A percentile compares a stretch with the other conserved stretches of the same genome.
Conservation (phyloP, 805 yeast species). For the Lipomyces oligophaga region DNA sequence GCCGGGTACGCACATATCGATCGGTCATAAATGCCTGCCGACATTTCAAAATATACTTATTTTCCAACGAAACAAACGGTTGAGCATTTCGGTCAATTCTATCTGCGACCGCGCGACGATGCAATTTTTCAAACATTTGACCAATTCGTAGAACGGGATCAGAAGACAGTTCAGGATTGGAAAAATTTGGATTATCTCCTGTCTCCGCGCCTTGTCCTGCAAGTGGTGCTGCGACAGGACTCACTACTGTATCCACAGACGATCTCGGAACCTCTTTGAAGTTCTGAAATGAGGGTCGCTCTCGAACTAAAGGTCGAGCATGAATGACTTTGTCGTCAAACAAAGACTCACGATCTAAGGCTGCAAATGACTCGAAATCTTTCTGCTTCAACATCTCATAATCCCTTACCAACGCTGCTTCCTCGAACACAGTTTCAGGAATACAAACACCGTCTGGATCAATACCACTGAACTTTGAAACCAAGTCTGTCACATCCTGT, state of each 20-base stretch:
- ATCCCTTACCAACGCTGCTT: neutral
- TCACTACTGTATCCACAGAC: too few species aligned
- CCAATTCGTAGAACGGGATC: constrained; percentile 1
- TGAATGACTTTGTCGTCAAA: too few species aligned
- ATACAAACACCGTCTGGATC: constrained; percentile 13
- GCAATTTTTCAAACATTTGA: constrained; percentile 1
- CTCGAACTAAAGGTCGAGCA: neutral
- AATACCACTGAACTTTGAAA: constrained; percentile 4
- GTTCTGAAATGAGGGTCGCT: neutral
- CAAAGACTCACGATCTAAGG: neutral
- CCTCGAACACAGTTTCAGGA: constrained; percentile 6
- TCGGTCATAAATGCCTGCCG: neutral
- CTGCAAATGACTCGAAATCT: neutral
- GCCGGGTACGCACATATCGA: neutral
- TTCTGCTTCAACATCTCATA: neutral
- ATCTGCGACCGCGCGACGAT: constrained; percentile 2
- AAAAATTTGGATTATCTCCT: too few species aligned
- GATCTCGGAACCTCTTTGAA: too few species aligned
- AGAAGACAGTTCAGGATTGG: too few species aligned
- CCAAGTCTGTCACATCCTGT: neutral
- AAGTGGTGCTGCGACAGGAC: neutral
- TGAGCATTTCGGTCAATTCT: constrained; percentile 4
- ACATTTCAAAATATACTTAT: constrained; percentile 1
- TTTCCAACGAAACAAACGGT: constrained; percentile 1
- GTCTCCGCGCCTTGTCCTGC: neutral